Evolutionary conservation across 2,329 filamentous ascomycete genomes (phyloP).

Genomic region (Fusarium armeniacum): DNA sequence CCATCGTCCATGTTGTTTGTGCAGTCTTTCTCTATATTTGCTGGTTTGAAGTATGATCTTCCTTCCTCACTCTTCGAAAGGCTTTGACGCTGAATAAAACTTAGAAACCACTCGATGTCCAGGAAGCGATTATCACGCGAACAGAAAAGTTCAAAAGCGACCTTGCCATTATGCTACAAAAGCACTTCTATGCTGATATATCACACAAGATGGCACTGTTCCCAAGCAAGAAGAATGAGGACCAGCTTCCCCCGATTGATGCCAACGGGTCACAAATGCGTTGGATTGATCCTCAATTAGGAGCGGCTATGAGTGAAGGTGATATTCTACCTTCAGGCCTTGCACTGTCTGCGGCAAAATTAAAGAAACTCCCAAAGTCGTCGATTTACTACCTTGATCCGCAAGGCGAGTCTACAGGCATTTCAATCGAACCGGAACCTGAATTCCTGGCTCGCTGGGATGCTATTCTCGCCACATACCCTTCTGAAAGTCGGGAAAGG

Average conservation of each 20-base stretch:
- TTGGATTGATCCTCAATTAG: fast-evolving
- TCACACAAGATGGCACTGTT: background rate
- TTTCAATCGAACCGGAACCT: fast-evolving
- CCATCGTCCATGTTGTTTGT: background rate
- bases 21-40: background rate
- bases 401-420: background rate
- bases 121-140: background rate
- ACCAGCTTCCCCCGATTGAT: fast-evolving
- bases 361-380: fast-evolving
- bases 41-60: background rate
- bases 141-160: background rate
- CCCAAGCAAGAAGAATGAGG: fast-evolving
- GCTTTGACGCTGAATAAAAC: background rate
- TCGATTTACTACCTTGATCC: fast-evolving
- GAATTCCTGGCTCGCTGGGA: background rate
- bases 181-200: background rate
- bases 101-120: background rate
- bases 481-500: fast-evolving
- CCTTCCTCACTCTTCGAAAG: fast-evolving
- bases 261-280: background rate
- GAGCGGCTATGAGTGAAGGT: fast-evolving
- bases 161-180: background rate
- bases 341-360: fast-evolving
- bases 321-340: background rate
- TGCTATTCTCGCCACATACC: background rate